Base-by-base conservation (phyloP, 345 rosid species). In the Capsella bursapastoris region DNA sequence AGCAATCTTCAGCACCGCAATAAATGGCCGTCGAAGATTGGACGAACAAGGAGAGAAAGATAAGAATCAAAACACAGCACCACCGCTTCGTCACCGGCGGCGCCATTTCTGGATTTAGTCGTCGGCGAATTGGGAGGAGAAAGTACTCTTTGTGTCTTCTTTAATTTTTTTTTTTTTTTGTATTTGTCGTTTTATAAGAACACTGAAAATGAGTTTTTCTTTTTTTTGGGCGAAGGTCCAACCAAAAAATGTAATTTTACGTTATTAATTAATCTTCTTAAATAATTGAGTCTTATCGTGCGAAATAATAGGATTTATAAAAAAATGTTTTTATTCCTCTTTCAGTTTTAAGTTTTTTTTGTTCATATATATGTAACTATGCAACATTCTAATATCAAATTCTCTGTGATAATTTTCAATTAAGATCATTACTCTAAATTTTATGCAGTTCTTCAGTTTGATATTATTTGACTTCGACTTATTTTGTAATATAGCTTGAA, bases 1-100 rank as follows among this genome's bases (percentile, higher is more conserved):
- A 92, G 78, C 99, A 95, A 82, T 95, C 97, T 79, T 92, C 97
- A 55, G 90, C 96, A 69, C 93, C 99, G 72, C 99, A 95, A 85
- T 92, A 95, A 73, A 95, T 92, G 62, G 99, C 89, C 13, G 71
- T 12, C 4, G 97, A 85, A 13, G 92, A 86, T 38, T 78, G 73
- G 73, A 84, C 15, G 65, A 79, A 68, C 52, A 90, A 50, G 31
- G 74, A 79, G 4, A 95, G 38, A 13, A 84, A 5, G 40, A 94
- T 47, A 41, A 63, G 50, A 2, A 66, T 75, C 76, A 82, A 50
- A 29, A 68, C 64, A 5, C 65, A 80, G 68, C 82, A 81, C 87
- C 91, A 83, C 76, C 87, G 86, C 8, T 71, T 58, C 79, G 82
- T 34, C 37, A 69, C 77, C 90, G 88, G 81, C 79, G 87, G 85